Percentiles rank a stretch among this genome's conserved stretches.
Conservation (phyloP, 1,284 basidiomycete genomes). For the Apiotrichum gamsii region DNA sequence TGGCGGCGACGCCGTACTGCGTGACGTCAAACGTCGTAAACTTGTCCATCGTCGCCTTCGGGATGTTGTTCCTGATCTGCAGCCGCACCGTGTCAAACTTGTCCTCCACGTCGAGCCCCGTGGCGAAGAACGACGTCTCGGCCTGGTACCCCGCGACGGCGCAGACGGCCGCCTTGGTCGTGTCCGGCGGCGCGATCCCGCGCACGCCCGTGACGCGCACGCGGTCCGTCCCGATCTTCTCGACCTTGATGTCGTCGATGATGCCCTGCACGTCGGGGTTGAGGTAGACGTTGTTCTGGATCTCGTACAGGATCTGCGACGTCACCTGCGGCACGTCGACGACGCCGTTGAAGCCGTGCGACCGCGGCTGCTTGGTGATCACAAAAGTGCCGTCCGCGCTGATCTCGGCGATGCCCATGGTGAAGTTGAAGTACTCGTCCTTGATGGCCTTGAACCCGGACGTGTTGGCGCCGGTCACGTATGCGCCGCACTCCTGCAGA, state of each 20-base stretch:
- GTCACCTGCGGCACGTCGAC: slow-evolving; percentile 11
- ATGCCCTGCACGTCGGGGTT: slow-evolving; percentile 30
- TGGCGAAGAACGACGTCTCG: slow-evolving; percentile 17
- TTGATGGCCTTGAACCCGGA: slow-evolving; percentile 22
- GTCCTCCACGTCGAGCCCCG: slow-evolving; percentile 21
- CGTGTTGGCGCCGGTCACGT: slow-evolving; percentile 28
- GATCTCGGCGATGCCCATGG: slow-evolving; percentile 32
- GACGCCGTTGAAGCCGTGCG: slow-evolving; percentile 9
- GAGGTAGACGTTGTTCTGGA: slow-evolving; percentile 25
- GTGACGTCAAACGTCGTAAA: slow-evolving; percentile 20
- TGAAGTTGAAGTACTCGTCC: slow-evolving; percentile 19
- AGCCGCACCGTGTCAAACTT: slow-evolving; percentile 22
- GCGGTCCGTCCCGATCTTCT: slow-evolving; percentile 15
- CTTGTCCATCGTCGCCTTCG: not conserved
- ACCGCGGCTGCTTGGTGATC: slow-evolving; percentile 17
- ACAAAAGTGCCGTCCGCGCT: slow-evolving; percentile 19
- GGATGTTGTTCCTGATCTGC: slow-evolving; percentile 14
- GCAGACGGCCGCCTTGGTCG: slow-evolving; percentile 28
- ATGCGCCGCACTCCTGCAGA: slow-evolving; percentile 24
- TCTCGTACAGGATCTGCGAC: slow-evolving; percentile 19
- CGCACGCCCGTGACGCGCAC: slow-evolving; percentile 21
- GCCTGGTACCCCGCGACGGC: slow-evolving; percentile 26
- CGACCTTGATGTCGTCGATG: slow-evolving; percentile 18
- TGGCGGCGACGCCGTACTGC: slow-evolving; percentile 20
- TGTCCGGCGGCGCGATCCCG: slow-evolving; percentile 24